A percentile compares a stretch with the other conserved stretches of the same genome.
phyloP scores from a whole-genome alignment of 768 basidiomycete species.

The Rhizopogon vesiculosus region DNA sequence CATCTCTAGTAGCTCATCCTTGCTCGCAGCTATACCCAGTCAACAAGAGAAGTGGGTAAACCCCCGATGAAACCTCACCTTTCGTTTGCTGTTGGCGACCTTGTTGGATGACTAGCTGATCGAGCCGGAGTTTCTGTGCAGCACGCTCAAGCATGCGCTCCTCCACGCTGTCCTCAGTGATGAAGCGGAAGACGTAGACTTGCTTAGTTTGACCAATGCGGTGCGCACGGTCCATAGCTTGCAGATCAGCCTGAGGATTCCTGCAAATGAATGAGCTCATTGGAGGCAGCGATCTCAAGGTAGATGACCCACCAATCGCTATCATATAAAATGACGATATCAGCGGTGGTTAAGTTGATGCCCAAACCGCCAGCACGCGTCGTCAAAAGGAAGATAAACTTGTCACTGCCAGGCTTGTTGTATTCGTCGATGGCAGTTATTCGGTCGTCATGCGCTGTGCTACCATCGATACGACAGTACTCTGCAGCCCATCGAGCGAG shows the following conservation, averaged over 20 bases:
- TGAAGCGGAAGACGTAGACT: conserved; percentile 95
- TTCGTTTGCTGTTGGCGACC: conserved; percentile 82
- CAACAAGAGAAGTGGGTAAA: not conserved
- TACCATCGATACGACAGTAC: conserved; percentile 95
- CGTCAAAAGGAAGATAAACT: conserved; percentile 94
- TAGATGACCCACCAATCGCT: conserved; percentile 76
- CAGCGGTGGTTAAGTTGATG: conserved; percentile 93
- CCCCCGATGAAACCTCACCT: conserved; percentile 36
- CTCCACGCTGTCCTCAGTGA: conserved; percentile 93
- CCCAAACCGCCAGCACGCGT: conserved; percentile 97
- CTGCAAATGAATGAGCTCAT: conserved; percentile 32
- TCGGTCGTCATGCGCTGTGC: conserved; percentile 95
- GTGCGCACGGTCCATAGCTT: conserved; percentile 98
- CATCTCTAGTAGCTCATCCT: conserved; percentile 97
- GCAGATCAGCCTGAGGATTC: conserved; percentile 98
- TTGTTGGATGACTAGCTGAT: conserved; percentile 96
- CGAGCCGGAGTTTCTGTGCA: conserved; percentile 90
- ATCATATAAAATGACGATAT: conserved; percentile 93
- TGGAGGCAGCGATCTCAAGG: not conserved
- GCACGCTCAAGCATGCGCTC: conserved; percentile 93
- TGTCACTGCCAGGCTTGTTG: conserved; percentile 90
- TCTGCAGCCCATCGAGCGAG: conserved; percentile 42
- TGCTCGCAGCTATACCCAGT: conserved; percentile 65
- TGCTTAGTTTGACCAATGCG: conserved; percentile 97
- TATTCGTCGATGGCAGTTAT: conserved; percentile 96